A percentile compares a stretch with the other conserved stretches of the same genome.
Evolutionary conservation across 441 rosid species (phyloP).

Genomic region (Manihot esculenta): DNA sequence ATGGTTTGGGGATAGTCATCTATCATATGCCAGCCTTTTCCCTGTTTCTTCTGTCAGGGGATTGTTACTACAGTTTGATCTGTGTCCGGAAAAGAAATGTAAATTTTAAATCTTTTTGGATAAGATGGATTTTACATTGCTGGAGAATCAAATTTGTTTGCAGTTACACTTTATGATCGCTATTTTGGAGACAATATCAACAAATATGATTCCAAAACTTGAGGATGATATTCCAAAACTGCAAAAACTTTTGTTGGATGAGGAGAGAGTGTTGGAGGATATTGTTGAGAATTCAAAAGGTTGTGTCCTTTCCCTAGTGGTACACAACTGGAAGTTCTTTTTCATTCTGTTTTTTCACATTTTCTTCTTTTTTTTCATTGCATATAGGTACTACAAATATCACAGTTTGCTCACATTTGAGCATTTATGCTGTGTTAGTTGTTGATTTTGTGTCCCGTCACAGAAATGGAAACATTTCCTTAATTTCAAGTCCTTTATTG

Average conservation of each 20-base stretch:
- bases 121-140: background rate
- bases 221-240: conserved; percentile 73
- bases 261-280: conserved; percentile 75
- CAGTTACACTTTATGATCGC: too few relatives aligned
- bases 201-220: conserved; percentile 68
- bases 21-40: too few relatives aligned
- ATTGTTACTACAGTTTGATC: too few relatives aligned
- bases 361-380: background rate
- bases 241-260: conserved; percentile 59
- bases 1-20: too few relatives aligned
- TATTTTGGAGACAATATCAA: background rate
- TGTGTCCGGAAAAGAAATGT: too few relatives aligned
- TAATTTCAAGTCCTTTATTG: too few relatives aligned
- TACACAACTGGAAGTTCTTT: too few relatives aligned
- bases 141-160: background rate
- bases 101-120: background rate
- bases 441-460: background rate
- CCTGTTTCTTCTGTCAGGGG: too few relatives aligned
- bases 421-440: background rate
- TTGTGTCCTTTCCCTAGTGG: too few relatives aligned
- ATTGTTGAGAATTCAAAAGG: conserved; percentile 80
- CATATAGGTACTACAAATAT: background rate
- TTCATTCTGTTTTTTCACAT: background rate
- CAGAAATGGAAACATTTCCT: background rate
- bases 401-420: background rate